Base-by-base conservation (phyloP, 2,329 filamentous ascomycete species). In the Didymella pomorum region DNA sequence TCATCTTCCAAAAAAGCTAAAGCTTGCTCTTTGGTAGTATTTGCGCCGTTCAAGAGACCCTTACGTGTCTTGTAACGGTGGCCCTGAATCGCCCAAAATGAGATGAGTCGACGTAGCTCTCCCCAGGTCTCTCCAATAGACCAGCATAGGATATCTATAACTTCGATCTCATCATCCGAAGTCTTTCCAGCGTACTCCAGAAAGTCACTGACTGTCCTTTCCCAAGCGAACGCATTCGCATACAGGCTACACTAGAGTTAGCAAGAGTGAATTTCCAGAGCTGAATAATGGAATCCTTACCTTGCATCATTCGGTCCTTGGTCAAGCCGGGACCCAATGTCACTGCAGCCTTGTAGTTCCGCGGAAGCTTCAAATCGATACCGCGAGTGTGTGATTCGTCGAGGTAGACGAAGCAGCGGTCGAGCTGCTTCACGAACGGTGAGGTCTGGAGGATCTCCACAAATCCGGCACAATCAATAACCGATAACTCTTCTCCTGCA, bases 341-440 rank as follows among this genome's bases (percentile, higher is more conserved):
- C 0, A 93, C 86, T 0, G 86, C 86, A 0, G 89, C 90, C 0
- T 85, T 79, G 62, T 87, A 88, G 12, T 82, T 4, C 0, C 56
- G 55, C 0, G 88, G 89, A 0, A 92, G 73, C 31, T 83, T 84
- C 0, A 93, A 68, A 61, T 93, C 89, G 0, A 84, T 91, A 0
- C 90, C 89, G 59, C 89, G 75, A 0, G 89, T 91, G 60, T 93
- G 89, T 0, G 84, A 82, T 56, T 93, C 86, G 48, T 93, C 89
- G 0, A 93, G 78, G 52, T 87, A 93, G 0, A 92, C 80, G 0
- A 91, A 71, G 53, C 89, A 93, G 0, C 63, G 64, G 5, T 86
- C 84, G 0, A 89, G 73, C 6, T 87, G 82, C 0, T 80, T 78
- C 0, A 78, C 73, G 64, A 85, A 91, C 0, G 87, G 81, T 0